Evolutionary conservation across 2,329 filamentous ascomycete genomes (phyloP).

Genomic region (Atkinsonella texensis): DNA sequence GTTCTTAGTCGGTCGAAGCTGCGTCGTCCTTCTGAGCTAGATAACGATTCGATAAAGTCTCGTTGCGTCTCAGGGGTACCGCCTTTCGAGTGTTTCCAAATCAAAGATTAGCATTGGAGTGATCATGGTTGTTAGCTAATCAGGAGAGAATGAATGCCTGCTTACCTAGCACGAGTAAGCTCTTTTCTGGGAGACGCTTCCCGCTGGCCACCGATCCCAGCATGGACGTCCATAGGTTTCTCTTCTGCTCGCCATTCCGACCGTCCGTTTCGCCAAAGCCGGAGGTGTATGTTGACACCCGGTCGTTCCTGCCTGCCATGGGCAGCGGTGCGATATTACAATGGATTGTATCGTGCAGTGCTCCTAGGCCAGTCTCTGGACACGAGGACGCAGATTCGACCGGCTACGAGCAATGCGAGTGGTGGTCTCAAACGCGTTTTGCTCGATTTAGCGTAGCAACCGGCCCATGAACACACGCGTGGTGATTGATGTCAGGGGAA

Average conservation of each 20-base stretch:
- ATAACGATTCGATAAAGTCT: conserved; percentile 64
- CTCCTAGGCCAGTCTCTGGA: neutral
- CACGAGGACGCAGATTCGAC: too few relatives aligned
- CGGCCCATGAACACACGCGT: conserved; percentile 7
- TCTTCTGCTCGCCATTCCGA: conserved; percentile 60
- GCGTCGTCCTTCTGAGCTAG: conserved; percentile 40
- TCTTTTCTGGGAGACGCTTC: conserved; percentile 85
- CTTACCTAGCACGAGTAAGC: conserved; percentile 69
- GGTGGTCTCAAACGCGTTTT: neutral
- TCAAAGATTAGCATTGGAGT: neutral
- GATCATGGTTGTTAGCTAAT: neutral
- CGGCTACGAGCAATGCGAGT: neutral
- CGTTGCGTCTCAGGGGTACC: conserved; percentile 72
- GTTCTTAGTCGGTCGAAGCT: conserved; percentile 47
- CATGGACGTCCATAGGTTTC: conserved; percentile 91
- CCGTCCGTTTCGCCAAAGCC: conserved; percentile 42
- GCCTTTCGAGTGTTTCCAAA: conserved; percentile 34
- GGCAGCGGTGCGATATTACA: conserved; percentile 3
- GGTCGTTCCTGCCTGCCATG: conserved; percentile 42
- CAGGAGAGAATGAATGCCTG: neutral
- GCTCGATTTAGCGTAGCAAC: conserved; percentile 1
- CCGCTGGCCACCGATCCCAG: conserved; percentile 81
- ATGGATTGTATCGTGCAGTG: neutral
- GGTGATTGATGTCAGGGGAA: conserved; percentile 1
- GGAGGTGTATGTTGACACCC: conserved; percentile 46